A percentile compares a stretch with the other conserved stretches of the same genome.
Evolutionary conservation across 768 basidiomycete species (phyloP).

Genomic region (Mrakia blollopis): DNA sequence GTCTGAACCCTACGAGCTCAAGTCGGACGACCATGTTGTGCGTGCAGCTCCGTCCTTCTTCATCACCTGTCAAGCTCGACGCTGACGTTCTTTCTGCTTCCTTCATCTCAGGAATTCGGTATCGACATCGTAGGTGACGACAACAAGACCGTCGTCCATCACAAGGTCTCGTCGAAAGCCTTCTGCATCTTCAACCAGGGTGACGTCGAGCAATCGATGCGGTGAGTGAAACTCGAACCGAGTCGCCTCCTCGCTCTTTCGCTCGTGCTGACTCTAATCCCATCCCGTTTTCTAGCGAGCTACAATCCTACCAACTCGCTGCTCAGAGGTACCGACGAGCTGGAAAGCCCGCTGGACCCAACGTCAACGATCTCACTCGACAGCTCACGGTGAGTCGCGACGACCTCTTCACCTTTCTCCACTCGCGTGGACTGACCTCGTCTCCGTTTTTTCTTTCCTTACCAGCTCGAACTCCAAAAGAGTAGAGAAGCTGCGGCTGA

Average conservation of each 20-base stretch:
- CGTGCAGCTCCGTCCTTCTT: slow-evolving; percentile 43
- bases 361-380: slow-evolving; percentile 27
- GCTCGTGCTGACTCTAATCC: neutral
- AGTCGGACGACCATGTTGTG: slow-evolving; percentile 93
- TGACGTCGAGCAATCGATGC: slow-evolving; percentile 53
- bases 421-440: neutral
- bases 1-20: slow-evolving; percentile 87
- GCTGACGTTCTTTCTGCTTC: slow-evolving; percentile 13
- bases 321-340: slow-evolving; percentile 22
- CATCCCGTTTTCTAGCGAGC: slow-evolving; percentile 2
- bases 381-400: slow-evolving; percentile 26
- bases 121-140: slow-evolving; percentile 99
- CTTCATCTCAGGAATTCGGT: slow-evolving; percentile 77
- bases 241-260: neutral
- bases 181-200: slow-evolving; percentile 81
- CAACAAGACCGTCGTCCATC: slow-evolving; percentile 95
- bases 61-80: slow-evolving; percentile 17
- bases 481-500: slow-evolving; percentile 89
- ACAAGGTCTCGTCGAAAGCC: slow-evolving; percentile 94
- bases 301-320: slow-evolving; percentile 27
- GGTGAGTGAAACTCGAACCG: slow-evolving; percentile 32
- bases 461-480: slow-evolving; percentile 78
- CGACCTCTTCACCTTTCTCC: too few relatives aligned
- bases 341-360: slow-evolving; percentile 20
- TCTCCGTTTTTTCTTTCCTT: neutral